Conservation (phyloP, 2,329 filamentous ascomycete genomes). For the Tolypocladium nubicola region DNA sequence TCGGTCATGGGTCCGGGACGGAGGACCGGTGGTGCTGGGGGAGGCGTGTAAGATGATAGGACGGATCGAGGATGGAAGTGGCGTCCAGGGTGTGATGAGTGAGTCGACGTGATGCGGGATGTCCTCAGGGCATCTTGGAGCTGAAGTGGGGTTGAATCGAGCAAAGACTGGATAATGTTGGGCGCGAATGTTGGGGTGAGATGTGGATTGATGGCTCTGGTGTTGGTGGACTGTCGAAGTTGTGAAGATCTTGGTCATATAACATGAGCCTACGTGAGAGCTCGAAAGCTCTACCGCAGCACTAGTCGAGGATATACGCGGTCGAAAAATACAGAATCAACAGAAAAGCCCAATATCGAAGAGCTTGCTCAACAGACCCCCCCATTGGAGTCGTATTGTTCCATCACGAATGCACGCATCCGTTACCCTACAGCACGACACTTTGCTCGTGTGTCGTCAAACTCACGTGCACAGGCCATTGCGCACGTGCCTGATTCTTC, state of each 20-base stretch:
- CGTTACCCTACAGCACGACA: not conserved
- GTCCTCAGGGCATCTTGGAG: not conserved
- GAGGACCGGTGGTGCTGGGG: not conserved
- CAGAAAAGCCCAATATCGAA: not conserved
- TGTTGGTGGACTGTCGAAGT: no score
- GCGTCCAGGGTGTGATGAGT: not conserved
- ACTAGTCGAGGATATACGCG: no score
- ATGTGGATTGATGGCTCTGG: not conserved
- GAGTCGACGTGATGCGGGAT: not conserved
- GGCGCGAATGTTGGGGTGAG: not conserved
- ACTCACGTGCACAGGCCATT: not conserved
- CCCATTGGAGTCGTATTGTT: no score
- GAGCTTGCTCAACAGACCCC: not conserved
- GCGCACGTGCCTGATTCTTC: no score
- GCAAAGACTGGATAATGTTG: not conserved
- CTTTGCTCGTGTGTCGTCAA: not conserved
- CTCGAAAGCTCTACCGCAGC: no score
- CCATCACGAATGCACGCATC: not conserved
- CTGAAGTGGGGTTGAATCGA: not conserved
- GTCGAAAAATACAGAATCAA: no score
- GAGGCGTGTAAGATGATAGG: not conserved
- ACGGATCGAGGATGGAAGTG: not conserved
- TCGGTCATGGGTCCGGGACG: slow-evolving; percentile 58
- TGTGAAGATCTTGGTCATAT: no score
- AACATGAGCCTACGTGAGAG: no score